These are phyloP conservation scores for Yamadazyma siamensis DNA, from an alignment of 1,139 yeast species.

Conservation along the genomic window DNA sequence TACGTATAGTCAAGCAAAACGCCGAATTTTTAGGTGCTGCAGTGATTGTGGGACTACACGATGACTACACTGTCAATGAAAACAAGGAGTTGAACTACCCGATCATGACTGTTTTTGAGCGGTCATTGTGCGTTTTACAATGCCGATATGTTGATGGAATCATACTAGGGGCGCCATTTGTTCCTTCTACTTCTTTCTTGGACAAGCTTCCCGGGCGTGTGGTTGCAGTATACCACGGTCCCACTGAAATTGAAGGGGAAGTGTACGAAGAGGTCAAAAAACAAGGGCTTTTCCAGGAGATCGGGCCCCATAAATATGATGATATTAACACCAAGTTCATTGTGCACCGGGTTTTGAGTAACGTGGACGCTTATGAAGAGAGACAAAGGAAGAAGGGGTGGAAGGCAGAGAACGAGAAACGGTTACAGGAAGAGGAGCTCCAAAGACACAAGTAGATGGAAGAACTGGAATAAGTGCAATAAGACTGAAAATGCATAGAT, in stretches of 20 bases:
- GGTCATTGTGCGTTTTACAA: slow-evolving; percentile 83
- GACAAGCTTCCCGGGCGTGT: slow-evolving; percentile 36
- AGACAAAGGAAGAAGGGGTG: slow-evolving; percentile 78
- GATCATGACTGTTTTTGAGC: slow-evolving; percentile 82
- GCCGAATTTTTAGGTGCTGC: slow-evolving; percentile 37
- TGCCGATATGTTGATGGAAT: slow-evolving; percentile 82
- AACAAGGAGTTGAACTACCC: slow-evolving; percentile 71
- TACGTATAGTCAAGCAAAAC: slow-evolving; percentile 42
- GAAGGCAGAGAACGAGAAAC: slow-evolving; percentile 48
- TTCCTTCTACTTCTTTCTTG: slow-evolving; percentile 42
- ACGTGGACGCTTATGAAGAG: slow-evolving; percentile 69
- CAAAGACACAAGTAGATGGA: neutral
- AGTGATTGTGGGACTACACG: slow-evolving; percentile 69
- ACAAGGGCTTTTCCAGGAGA: slow-evolving; percentile 35
- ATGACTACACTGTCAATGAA: slow-evolving; percentile 55
- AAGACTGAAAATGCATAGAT: too few relatives aligned
- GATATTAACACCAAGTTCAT: slow-evolving; percentile 62
- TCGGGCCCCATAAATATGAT: slow-evolving; percentile 57
- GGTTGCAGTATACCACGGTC: slow-evolving; percentile 59
- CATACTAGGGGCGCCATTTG: slow-evolving; percentile 64
- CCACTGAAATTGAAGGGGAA: slow-evolving; percentile 41
- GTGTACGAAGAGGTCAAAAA: slow-evolving; percentile 41
- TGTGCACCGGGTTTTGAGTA: slow-evolving; percentile 63
- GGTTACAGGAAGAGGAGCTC: slow-evolving; percentile 20
- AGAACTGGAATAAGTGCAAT: too few relatives aligned